Conservation (phyloP, 2,329 filamentous ascomycete species). For the Allantophomopsis lycopodina region DNA sequence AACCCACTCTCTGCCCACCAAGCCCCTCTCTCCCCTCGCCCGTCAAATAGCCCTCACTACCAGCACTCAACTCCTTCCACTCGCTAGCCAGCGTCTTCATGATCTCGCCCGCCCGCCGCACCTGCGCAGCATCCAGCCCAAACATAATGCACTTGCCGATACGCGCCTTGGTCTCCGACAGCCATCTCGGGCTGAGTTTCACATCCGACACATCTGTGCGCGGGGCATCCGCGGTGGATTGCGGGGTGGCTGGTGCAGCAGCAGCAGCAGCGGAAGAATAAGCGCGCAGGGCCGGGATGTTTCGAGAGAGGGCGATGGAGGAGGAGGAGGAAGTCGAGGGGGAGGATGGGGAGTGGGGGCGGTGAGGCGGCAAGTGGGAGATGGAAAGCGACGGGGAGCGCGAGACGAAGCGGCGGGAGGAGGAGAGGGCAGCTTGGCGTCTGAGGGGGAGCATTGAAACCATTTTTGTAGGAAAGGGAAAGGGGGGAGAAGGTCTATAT, state of each 20-base stretch:
- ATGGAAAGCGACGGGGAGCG: background rate
- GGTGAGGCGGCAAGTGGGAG: constrained; percentile 6
- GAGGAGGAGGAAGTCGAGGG: constrained; percentile 1
- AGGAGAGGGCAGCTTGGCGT: background rate
- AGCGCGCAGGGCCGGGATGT: no score
- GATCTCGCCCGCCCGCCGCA: constrained; percentile 41
- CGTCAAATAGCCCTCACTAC: constrained; percentile 64
- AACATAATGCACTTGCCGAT: constrained; percentile 66
- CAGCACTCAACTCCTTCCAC: constrained; percentile 61
- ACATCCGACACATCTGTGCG: constrained; percentile 3
- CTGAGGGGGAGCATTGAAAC: background rate
- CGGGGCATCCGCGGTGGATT: no score
- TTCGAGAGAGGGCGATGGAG: no score
- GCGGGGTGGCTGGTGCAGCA: no score
- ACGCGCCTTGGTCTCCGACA: constrained; percentile 50
- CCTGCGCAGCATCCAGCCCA: constrained; percentile 46
- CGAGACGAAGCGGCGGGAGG: background rate
- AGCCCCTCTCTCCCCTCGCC: constrained; percentile 46
- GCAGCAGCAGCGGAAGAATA: no score
- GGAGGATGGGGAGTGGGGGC: constrained; percentile 4
- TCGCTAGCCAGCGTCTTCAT: constrained; percentile 44
- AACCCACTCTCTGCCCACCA: constrained; percentile 54
- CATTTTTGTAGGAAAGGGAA: no score
- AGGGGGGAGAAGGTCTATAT: no score
- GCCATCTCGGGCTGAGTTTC: constrained; percentile 46